Evolutionary conservation across 78 protist species (phyloP).

Genomic region (Dictyostelium brefeldianum): DNA sequence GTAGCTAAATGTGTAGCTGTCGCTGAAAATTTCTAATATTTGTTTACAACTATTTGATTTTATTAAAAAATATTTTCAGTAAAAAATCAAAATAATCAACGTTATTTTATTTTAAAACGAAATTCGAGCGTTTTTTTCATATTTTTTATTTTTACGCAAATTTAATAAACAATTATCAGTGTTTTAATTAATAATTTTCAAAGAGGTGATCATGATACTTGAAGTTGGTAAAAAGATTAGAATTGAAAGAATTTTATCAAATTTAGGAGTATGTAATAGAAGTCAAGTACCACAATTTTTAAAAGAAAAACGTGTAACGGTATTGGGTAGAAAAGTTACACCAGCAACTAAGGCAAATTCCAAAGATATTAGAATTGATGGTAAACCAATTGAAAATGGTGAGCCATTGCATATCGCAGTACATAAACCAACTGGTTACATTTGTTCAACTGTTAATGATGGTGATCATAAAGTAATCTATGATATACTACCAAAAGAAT

Average conservation of each 20-base stretch:
- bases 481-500: conserved; percentile 74
- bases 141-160: neutral
- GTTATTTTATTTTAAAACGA: too few relatives aligned
- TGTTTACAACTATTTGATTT: too few relatives aligned
- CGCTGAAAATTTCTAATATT: too few relatives aligned
- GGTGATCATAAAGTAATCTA: conserved; percentile 69
- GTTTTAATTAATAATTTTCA: too few relatives aligned
- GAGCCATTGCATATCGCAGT: conserved; percentile 49
- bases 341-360: conserved; percentile 20
- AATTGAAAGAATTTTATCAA: conserved; percentile 63
- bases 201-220: neutral
- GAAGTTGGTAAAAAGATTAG: conserved; percentile 16
- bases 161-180: neutral
- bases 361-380: conserved; percentile 47
- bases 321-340: conserved; percentile 26
- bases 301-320: conserved; percentile 25
- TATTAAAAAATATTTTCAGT: too few relatives aligned
- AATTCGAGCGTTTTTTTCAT: neutral
- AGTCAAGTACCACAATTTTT: conserved; percentile 30
- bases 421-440: conserved; percentile 79
- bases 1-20: too few relatives aligned
- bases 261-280: conserved; percentile 52
- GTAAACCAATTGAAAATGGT: conserved; percentile 29
- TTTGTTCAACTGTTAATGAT: conserved; percentile 56
- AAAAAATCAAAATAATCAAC: too few relatives aligned